Conservation (phyloP, 2,329 filamentous ascomycete species). For the Hypomyces rosellus region DNA sequence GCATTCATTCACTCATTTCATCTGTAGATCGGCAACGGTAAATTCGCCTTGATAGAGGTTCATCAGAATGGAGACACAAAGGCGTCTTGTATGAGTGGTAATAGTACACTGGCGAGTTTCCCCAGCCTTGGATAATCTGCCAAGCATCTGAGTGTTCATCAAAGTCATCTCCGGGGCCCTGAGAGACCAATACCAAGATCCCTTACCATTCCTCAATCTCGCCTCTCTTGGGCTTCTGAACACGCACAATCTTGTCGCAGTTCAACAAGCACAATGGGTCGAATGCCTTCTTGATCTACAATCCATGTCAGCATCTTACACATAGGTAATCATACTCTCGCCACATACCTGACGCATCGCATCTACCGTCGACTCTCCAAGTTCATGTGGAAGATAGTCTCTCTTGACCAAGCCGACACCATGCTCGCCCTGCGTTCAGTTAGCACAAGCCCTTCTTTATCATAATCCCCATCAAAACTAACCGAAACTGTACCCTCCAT, state of each 20-base stretch:
- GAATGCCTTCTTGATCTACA: constrained; percentile 69
- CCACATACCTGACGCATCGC: constrained; percentile 68
- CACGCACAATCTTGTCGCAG: constrained; percentile 61
- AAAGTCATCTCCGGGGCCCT: not conserved
- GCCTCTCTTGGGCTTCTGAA: constrained; percentile 42
- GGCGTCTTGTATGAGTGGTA: not conserved
- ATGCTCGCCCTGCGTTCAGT: constrained; percentile 59
- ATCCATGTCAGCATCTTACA: not conserved
- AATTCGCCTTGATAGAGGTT: no score
- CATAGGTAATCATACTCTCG: not conserved
- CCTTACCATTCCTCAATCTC: constrained; percentile 41
- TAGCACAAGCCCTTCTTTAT: not conserved
- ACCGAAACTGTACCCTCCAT: constrained; percentile 78
- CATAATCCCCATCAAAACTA: constrained; percentile 16
- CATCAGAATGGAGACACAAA: not conserved
- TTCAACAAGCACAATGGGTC: constrained; percentile 68
- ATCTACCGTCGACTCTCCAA: constrained; percentile 69
- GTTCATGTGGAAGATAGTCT: constrained; percentile 73
- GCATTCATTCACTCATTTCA: not conserved
- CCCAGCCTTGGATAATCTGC: no score
- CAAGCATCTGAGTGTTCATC: not conserved
- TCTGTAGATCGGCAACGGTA: not conserved
- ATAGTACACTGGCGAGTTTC: no score
- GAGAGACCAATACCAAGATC: not conserved
- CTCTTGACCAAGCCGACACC: constrained; percentile 79